Base-by-base conservation (phyloP, 345 rosid genomes). In the Gossypium ekmanianum region DNA sequence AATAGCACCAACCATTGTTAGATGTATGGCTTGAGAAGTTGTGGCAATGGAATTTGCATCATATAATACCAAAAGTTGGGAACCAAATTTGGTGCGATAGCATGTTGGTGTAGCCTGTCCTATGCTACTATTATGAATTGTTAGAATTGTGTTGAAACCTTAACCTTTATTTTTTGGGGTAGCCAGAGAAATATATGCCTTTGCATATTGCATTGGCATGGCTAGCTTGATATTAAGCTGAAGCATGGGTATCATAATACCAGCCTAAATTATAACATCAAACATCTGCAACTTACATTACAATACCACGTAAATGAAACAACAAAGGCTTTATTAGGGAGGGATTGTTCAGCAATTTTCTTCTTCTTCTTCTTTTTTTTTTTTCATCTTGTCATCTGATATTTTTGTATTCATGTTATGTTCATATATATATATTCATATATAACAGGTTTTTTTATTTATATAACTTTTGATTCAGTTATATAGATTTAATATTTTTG, bases 11-110 rank as follows among this genome's bases (percentile, higher is more conserved):
- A 51, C 56, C 55, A 51, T n/a, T 14, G n/a, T 4, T 5, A 16
- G 85, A 81, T 87, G 79, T 92, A 88, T 57, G 97, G 89, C 79
- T 87, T 94, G 17, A 86, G 90, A 80, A 91, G 84, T 56, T 82
- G 41, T 34, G 41, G 7, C 82, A 64, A 83, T 29, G 89, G 91
- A 68, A 86, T 91, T 34, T 44, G 84, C 94, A 24, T 90, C 97
- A 84, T 88, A 76, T 89, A 90, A 63, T 87, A 75, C 84, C 84
- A 82, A 85, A 72, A 57, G 61, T 18, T 48, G 44, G 41, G 13
- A 56, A 54, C 26, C 29, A 39, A 26, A 51, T 11, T 69, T 24
- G 41, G 41, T 34, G 41, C 1, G 41, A 34, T 34, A 5, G 73
- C 43, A 44, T 59, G 57, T 45, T 59, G 39, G 6, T 34, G 39